Percentiles rank a stretch among this genome's conserved stretches.
phyloP scores from a whole-genome alignment of 441 rosid species.

The Jatropha multifida region DNA sequence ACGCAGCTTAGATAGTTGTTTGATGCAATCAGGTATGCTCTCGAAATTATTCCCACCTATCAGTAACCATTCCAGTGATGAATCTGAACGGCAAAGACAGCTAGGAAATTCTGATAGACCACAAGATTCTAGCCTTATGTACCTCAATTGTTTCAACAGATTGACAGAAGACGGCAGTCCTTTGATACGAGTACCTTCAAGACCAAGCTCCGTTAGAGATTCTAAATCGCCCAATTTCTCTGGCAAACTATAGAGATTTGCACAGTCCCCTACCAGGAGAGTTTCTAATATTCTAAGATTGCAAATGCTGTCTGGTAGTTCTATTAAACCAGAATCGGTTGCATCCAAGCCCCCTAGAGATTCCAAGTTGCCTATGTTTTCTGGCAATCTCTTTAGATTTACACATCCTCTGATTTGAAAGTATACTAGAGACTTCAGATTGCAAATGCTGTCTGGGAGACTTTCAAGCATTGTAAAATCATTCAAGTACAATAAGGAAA shows the following conservation, averaged over 20 bases:
- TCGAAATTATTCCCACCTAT: not conserved
- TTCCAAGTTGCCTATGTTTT: not conserved
- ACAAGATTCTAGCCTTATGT: not conserved
- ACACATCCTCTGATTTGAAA: not conserved
- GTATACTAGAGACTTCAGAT: not conserved
- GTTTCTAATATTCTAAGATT: too few relatives aligned
- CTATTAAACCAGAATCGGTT: not conserved
- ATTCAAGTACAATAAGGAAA: not conserved
- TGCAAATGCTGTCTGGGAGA: slow-evolving; percentile 1
- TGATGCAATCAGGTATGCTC: not conserved
- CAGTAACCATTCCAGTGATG: not conserved
- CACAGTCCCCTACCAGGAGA: not conserved
- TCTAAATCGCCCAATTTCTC: not conserved
- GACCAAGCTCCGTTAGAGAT: not conserved
- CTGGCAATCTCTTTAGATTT: not conserved
- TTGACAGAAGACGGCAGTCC: not conserved
- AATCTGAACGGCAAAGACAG: not conserved
- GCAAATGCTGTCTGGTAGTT: not conserved
- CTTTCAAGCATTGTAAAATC: not conserved
- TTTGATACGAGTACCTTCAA: not conserved
- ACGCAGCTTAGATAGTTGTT: too few relatives aligned
- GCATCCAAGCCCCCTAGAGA: not conserved
- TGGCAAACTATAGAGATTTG: not conserved
- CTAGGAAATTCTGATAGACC: not conserved
- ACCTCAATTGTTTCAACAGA: not conserved